phyloP scores from a whole-genome alignment of 495 filamentous ascomycete species.

The Aspergillus steynii region DNA sequence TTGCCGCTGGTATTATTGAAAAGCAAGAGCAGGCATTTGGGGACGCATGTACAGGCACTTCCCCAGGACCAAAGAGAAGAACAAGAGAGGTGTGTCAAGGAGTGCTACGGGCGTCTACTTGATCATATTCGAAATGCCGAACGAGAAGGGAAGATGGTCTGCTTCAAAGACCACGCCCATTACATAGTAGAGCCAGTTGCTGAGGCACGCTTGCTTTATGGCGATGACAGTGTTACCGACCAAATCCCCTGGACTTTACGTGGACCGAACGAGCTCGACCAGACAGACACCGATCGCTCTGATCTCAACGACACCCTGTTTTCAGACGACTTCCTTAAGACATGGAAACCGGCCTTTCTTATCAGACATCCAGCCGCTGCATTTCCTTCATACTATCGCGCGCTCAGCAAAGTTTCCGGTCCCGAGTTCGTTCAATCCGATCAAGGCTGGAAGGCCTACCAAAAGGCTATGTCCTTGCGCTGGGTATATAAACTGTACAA shows the following conservation, averaged over 20 bases:
- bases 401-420: neutral
- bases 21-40: neutral
- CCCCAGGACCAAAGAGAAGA: neutral
- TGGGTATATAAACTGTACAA: conserved; percentile 1
- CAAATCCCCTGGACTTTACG: conserved; percentile 1
- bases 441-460: neutral
- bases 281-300: neutral
- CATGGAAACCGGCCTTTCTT: neutral
- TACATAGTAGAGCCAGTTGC: conserved; percentile 3
- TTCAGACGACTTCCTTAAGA: conserved; percentile 5
- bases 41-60: neutral
- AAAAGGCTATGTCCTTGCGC: neutral
- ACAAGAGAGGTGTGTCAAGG: neutral
- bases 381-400: conserved; percentile 8
- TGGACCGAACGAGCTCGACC: neutral
- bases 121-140: neutral
- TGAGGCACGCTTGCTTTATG: neutral
- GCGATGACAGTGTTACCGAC: neutral
- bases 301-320: conserved; percentile 1
- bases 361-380: neutral
- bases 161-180: conserved; percentile 4
- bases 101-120: neutral
- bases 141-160: neutral
- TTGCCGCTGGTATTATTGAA: neutral
- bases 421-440: neutral